Percentiles rank a stretch among this genome's conserved stretches.
phyloP scores from a whole-genome alignment of 1,284 basidiomycete species.

The Sporisorium scitamineum region DNA sequence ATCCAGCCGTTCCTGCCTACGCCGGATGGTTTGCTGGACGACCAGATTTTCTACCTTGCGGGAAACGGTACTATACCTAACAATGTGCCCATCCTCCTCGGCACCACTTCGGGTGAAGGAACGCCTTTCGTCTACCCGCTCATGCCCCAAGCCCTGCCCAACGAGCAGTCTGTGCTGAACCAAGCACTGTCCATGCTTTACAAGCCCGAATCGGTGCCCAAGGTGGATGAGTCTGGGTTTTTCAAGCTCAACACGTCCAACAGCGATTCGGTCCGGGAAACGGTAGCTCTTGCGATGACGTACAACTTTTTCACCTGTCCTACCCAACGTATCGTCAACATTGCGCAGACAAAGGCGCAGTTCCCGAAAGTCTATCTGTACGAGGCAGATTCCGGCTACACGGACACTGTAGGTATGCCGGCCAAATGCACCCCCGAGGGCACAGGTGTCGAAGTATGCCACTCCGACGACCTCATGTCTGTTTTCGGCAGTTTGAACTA shows the following conservation, averaged over 20 bases:
- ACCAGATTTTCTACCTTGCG: conserved; percentile 46
- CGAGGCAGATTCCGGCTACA: conserved; percentile 33
- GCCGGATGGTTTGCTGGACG: conserved; percentile 36
- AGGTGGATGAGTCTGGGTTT: conserved; percentile 19
- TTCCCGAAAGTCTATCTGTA: conserved; percentile 42
- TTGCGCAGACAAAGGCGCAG: conserved; percentile 12
- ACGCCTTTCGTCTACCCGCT: conserved; percentile 32
- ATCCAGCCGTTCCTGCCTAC: conserved; percentile 46
- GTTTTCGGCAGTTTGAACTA: conserved; percentile 33
- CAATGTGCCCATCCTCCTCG: conserved; percentile 38
- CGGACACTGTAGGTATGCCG: conserved; percentile 14
- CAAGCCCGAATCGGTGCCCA: conserved; percentile 5
- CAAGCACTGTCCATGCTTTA: conserved; percentile 19
- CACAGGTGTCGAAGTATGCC: conserved; percentile 30
- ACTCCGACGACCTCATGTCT: conserved; percentile 27
- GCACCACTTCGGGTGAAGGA: conserved; percentile 39
- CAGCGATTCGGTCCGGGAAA: conserved; percentile 32
- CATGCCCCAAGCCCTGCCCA: conserved; percentile 22
- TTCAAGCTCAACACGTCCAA: conserved; percentile 31
- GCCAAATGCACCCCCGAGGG: conserved; percentile 22
- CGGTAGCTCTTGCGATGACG: conserved; percentile 27
- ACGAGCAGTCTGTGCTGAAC: conserved; percentile 19
- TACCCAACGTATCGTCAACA: conserved; percentile 30
- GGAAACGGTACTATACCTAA: conserved; percentile 47
- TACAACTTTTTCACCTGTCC: conserved; percentile 52